Percentiles rank a stretch among this genome's conserved stretches.
These are phyloP conservation scores for Centaurea solstitialis DNA, from an alignment of 129 eudicot species.

Conservation along the genomic window DNA sequence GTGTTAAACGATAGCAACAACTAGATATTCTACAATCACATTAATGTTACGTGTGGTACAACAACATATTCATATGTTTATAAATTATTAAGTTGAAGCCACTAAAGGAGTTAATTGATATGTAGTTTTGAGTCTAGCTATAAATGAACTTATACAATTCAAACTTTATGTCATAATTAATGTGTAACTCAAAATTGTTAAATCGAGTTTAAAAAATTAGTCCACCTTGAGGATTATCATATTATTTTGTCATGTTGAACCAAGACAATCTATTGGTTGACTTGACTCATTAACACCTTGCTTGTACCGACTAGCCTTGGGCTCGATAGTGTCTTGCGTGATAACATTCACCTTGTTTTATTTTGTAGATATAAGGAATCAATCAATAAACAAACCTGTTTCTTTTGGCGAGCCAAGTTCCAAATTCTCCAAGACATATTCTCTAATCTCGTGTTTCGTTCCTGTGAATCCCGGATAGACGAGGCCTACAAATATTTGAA, in stretches of 20 bases:
- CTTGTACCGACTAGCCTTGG: neutral
- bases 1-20: neutral
- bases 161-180: too few relatives aligned
- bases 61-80: neutral
- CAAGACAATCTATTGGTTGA: neutral
- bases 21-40: neutral
- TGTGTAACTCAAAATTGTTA: neutral
- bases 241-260: neutral
- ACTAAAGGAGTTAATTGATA: too few relatives aligned
- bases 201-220: neutral
- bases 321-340: neutral
- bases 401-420: conserved; percentile 90
- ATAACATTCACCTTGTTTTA: neutral
- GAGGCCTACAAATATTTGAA: conserved; percentile 54
- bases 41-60: too few relatives aligned
- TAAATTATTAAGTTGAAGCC: too few relatives aligned
- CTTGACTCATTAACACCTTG: too few relatives aligned
- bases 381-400: conserved; percentile 41
- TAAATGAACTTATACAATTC: neutral
- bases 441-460: conserved; percentile 87
- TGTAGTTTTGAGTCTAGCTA: neutral
- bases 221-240: neutral
- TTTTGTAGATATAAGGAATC: too few relatives aligned
- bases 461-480: conserved; percentile 77
- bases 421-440: conserved; percentile 93